phyloP scores from a whole-genome alignment of 345 rosid species.

The Brassica rapa region DNA sequence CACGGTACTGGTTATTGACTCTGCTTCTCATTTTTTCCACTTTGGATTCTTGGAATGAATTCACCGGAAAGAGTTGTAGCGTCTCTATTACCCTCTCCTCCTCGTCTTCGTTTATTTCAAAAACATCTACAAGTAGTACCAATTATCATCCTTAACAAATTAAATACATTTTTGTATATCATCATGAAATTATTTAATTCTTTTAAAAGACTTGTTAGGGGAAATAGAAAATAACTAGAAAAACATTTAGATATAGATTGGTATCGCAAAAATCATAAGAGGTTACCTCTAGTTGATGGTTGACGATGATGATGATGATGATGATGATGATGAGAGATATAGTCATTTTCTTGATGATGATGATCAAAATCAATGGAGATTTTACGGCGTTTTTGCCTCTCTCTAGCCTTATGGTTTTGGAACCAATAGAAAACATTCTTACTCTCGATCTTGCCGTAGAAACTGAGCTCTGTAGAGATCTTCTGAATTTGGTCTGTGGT shows the following conservation, averaged over 20 bases:
- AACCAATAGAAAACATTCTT: conserved; percentile 98
- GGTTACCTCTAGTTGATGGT: conserved; percentile 25
- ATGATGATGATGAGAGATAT: not conserved
- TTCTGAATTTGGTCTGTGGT: conserved; percentile 95
- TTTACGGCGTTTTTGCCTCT: conserved; percentile 84
- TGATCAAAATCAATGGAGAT: conserved; percentile 58
- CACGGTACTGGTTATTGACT: conserved; percentile 29
- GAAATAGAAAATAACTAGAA: not conserved
- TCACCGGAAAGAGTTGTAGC: conserved; percentile 79
- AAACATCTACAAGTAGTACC: conserved; percentile 17
- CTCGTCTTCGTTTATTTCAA: conserved; percentile 32
- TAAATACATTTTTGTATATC: not conserved
- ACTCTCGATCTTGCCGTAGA: conserved; percentile 94
- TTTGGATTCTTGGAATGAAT: conserved; percentile 44
- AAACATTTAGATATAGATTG: not conserved
- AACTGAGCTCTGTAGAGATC: conserved; percentile 85
- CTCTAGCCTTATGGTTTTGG: conserved; percentile 95
- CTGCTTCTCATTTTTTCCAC: conserved; percentile 39
- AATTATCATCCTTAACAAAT: not conserved
- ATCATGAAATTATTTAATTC: not conserved
- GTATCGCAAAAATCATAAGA: not conserved
- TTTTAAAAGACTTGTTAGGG: not conserved
- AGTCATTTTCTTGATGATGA: conserved; percentile 15
- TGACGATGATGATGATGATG: conserved; percentile 12
- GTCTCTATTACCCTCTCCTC: conserved; percentile 71